Conservation (phyloP, 2,329 filamentous ascomycete species). For the Neonectria sp. region DNA sequence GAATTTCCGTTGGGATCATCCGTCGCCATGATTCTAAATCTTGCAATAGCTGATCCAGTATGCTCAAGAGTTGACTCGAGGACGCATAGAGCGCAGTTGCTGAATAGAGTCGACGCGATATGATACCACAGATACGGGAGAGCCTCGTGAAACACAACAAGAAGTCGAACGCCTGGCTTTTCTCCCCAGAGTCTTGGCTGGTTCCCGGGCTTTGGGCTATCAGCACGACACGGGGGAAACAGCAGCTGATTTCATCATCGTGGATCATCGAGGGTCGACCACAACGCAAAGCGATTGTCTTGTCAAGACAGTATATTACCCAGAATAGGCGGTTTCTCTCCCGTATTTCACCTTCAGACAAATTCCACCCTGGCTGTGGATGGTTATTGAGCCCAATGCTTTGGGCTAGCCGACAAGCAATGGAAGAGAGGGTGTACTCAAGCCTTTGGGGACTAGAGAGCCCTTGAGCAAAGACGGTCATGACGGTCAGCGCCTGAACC, state of each 20-base stretch:
- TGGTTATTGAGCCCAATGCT: neutral
- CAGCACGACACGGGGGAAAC: neutral
- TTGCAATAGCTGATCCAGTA: neutral
- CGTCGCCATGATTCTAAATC: conserved; percentile 9
- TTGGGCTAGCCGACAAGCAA: conserved; percentile 7
- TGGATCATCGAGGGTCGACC: neutral
- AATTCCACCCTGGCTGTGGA: neutral
- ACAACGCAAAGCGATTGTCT: conserved; percentile 14
- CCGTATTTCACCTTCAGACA: neutral
- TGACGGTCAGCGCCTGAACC: conserved; percentile 16
- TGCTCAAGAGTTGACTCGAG: too few relatives aligned
- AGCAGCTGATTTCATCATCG: conserved; percentile 6
- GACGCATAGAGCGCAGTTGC: neutral
- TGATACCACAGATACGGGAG: too few relatives aligned
- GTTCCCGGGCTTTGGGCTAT: neutral
- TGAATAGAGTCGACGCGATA: conserved; percentile 1
- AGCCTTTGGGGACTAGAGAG: conserved; percentile 18
- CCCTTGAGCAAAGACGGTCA: conserved; percentile 26
- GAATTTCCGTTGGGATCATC: neutral
- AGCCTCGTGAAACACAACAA: neutral
- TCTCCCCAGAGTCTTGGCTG: too few relatives aligned
- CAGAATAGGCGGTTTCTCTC: neutral
- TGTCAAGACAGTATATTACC: conserved; percentile 27
- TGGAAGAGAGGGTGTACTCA: conserved; percentile 15
- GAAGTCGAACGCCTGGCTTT: neutral